These are phyloP conservation scores for Pleurotus citrinopileatus DNA, from an alignment of 768 basidiomycete genomes.

Conservation along the genomic window DNA sequence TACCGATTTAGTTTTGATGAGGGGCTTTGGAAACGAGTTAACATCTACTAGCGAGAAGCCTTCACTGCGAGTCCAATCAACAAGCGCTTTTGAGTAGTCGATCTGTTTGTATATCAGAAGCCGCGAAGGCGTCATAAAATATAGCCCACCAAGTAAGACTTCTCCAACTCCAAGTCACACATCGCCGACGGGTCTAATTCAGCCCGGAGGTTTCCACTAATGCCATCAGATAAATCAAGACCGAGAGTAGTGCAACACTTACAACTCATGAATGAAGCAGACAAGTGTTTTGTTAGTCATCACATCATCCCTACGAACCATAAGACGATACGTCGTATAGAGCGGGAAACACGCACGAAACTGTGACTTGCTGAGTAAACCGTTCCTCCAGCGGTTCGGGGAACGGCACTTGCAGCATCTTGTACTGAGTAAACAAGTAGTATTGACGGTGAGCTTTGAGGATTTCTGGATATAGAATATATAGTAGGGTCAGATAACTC, in stretches of 20 bases:
- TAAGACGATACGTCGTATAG: not conserved
- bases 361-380: constrained; percentile 82
- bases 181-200: constrained; percentile 73
- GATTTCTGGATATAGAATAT: constrained; percentile 49
- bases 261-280: constrained; percentile 96
- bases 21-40: constrained; percentile 74
- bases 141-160: constrained; percentile 73
- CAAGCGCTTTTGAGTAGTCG: constrained; percentile 77
- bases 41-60: constrained; percentile 81
- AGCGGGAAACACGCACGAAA: constrained; percentile 63
- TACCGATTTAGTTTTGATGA: constrained; percentile 31
- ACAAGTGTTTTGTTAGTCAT: constrained; percentile 76
- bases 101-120: constrained; percentile 48
- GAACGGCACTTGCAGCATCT: constrained; percentile 82
- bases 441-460: constrained; percentile 89
- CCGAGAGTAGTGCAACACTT: constrained; percentile 25
- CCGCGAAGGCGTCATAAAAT: not conserved
- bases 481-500: constrained; percentile 4
- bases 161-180: constrained; percentile 74
- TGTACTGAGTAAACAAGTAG: constrained; percentile 70
- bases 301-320: constrained; percentile 60
- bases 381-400: constrained; percentile 60
- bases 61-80: constrained; percentile 69
- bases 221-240: not conserved
- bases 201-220: constrained; percentile 83